Conservation (phyloP, 352 stramenopile genomes). For the Phytopythium chamaehyphon region DNA sequence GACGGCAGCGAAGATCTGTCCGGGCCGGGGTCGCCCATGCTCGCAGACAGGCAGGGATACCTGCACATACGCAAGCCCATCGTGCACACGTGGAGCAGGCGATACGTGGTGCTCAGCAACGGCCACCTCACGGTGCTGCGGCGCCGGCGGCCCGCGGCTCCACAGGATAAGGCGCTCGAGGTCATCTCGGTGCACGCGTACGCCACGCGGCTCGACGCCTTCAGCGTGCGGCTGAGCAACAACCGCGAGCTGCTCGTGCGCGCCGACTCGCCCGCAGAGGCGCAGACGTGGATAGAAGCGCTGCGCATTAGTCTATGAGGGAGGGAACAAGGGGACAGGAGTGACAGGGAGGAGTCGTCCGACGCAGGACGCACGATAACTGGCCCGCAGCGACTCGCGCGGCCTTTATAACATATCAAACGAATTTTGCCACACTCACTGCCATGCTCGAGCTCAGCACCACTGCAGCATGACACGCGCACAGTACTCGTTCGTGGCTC, state of each 20-base stretch:
- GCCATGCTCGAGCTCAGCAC: too few relatives aligned
- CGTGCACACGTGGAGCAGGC: slow-evolving; percentile 49
- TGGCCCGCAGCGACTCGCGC: not conserved
- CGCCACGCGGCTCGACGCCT: slow-evolving; percentile 30
- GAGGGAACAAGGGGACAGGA: too few relatives aligned
- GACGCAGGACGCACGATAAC: not conserved
- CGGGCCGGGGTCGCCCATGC: slow-evolving; percentile 1
- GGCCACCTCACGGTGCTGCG: slow-evolving; percentile 39
- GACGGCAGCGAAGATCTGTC: slow-evolving; percentile 31
- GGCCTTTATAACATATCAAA: too few relatives aligned
- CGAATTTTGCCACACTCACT: too few relatives aligned
- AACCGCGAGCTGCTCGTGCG: slow-evolving; percentile 55
- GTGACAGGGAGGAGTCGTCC: not conserved
- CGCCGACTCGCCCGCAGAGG: slow-evolving; percentile 36
- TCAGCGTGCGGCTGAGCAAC: slow-evolving; percentile 47
- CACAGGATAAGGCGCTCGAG: slow-evolving; percentile 36
- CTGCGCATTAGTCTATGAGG: slow-evolving; percentile 37
- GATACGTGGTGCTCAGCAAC: slow-evolving; percentile 40
- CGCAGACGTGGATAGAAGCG: slow-evolving; percentile 44
- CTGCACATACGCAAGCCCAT: slow-evolving; percentile 36
- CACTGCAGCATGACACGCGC: too few relatives aligned
- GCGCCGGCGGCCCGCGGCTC: slow-evolving; percentile 21
- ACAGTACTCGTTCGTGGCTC: too few relatives aligned
- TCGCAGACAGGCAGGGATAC: slow-evolving; percentile 40
- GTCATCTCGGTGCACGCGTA: slow-evolving; percentile 43